Percentiles rank a stretch among this genome's conserved stretches.
These are phyloP conservation scores for Nakataea oryzae DNA, from an alignment of 2,329 filamentous ascomycete species.

Conservation along the genomic window DNA sequence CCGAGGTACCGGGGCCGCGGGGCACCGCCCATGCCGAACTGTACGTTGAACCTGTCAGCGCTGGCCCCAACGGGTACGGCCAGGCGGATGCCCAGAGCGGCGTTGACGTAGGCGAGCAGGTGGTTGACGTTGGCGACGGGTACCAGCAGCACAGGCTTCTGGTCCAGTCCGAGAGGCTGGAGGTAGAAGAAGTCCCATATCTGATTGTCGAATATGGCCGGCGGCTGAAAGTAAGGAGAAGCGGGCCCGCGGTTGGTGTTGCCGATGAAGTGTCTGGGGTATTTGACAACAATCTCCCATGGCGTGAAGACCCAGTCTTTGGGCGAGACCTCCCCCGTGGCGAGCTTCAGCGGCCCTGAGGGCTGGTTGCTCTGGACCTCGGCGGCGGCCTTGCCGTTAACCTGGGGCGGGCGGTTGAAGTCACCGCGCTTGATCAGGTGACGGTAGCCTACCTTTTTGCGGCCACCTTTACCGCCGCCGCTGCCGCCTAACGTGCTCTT, in stretches of 20 bases:
- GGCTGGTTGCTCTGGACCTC: neutral
- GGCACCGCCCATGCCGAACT: slow-evolving; percentile 49
- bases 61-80: slow-evolving; percentile 43
- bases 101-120: slow-evolving; percentile 57
- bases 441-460: neutral
- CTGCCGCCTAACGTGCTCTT: neutral
- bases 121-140: slow-evolving; percentile 53
- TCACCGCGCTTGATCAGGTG: neutral
- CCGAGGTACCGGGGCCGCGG: slow-evolving; percentile 61
- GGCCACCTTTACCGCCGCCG: too few relatives aligned
- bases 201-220: slow-evolving; percentile 45
- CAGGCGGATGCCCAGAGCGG: slow-evolving; percentile 40
- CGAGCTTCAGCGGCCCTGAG: slow-evolving; percentile 12
- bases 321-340: slow-evolving; percentile 14
- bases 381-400: neutral
- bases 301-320: slow-evolving; percentile 27
- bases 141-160: slow-evolving; percentile 55
- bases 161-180: slow-evolving; percentile 16
- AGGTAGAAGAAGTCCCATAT: slow-evolving; percentile 72
- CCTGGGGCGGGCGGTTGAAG: slow-evolving; percentile 1
- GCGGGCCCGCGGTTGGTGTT: slow-evolving; percentile 38
- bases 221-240: slow-evolving; percentile 40
- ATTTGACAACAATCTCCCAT: slow-evolving; percentile 43
- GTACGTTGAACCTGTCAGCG: slow-evolving; percentile 45
- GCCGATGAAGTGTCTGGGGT: slow-evolving; percentile 49